A percentile compares a stretch with the other conserved stretches of the same genome.
These are phyloP conservation scores for Solanum virginianum DNA, from an alignment of 257 asterid genomes.

Conservation along the genomic window DNA sequence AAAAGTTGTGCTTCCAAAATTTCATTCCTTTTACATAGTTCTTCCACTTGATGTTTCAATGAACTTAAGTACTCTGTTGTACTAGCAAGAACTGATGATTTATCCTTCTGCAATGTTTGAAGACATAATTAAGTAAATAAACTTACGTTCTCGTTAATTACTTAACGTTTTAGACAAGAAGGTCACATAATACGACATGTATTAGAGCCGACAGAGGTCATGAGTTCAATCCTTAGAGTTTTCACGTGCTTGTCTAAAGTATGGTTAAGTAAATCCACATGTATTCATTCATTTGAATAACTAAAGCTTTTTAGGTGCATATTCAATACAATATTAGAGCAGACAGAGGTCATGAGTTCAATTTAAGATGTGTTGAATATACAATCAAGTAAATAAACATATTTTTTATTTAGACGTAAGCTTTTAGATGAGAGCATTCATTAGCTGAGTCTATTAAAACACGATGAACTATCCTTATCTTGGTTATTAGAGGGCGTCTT, in stretches of 20 bases:
- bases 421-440: background rate
- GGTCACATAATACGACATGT: background rate
- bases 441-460: background rate
- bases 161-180: background rate
- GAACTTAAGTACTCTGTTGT: conserved; percentile 44
- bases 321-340: background rate
- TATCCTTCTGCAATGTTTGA: conserved; percentile 44
- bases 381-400: background rate
- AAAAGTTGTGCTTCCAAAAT: conserved; percentile 28
- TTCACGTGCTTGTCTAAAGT: background rate
- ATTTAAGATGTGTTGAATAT: background rate
- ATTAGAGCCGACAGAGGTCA: background rate
- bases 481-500: background rate
- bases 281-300: background rate
- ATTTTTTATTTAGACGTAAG: background rate
- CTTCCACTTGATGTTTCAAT: conserved; percentile 43
- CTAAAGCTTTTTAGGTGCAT: background rate
- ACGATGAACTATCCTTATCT: background rate
- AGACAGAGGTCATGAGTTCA: background rate
- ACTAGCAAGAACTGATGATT: conserved; percentile 61
- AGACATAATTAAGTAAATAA: background rate
- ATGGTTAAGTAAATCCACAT: background rate
- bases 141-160: background rate
- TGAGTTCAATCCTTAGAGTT: background rate
- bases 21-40: conserved; percentile 29